phyloP scores from a whole-genome alignment of 2,329 filamentous ascomycete genomes.

The Alternaria triticina region DNA sequence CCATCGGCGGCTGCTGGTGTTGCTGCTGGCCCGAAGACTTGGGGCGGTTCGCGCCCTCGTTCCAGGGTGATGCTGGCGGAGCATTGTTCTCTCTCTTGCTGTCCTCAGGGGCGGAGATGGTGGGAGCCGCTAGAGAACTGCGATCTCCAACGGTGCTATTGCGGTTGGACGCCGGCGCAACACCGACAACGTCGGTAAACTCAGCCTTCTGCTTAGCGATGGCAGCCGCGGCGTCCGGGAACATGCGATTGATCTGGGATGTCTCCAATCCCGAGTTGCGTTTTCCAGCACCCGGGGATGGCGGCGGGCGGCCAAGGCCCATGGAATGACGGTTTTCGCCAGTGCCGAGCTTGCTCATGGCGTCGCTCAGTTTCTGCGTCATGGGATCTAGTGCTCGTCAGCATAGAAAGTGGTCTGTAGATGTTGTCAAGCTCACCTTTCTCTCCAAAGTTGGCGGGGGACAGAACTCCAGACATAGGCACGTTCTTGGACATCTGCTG shows the following conservation, averaged over 20 bases:
- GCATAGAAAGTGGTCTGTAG: not conserved
- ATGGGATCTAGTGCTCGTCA: slow-evolving; percentile 75
- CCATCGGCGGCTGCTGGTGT: slow-evolving; percentile 70
- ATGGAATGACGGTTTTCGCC: slow-evolving; percentile 88
- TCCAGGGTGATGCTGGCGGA: slow-evolving; percentile 83
- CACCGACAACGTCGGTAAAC: slow-evolving; percentile 93
- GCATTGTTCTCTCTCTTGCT: slow-evolving; percentile 64
- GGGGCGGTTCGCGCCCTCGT: slow-evolving; percentile 65
- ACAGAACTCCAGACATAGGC: slow-evolving; percentile 94
- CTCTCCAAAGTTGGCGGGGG: slow-evolving; percentile 89
- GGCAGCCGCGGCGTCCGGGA: slow-evolving; percentile 96
- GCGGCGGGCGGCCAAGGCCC: slow-evolving; percentile 71
- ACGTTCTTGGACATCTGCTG: slow-evolving; percentile 99
- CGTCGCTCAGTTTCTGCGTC: slow-evolving; percentile 93
- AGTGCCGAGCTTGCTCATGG: slow-evolving; percentile 92
- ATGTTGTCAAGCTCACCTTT: slow-evolving; percentile 69
- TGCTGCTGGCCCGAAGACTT: slow-evolving; percentile 78
- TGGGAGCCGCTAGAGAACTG: slow-evolving; percentile 74
- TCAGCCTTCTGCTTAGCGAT: slow-evolving; percentile 98
- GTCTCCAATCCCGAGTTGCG: slow-evolving; percentile 93
- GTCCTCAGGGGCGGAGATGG: slow-evolving; percentile 74
- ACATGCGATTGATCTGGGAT: slow-evolving; percentile 97
- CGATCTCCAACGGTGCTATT: slow-evolving; percentile 86
- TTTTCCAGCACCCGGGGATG: slow-evolving; percentile 73
- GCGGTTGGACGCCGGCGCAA: slow-evolving; percentile 86